phyloP scores from a whole-genome alignment of 1,284 basidiomycete species.

The Porphyrellus sp. region DNA sequence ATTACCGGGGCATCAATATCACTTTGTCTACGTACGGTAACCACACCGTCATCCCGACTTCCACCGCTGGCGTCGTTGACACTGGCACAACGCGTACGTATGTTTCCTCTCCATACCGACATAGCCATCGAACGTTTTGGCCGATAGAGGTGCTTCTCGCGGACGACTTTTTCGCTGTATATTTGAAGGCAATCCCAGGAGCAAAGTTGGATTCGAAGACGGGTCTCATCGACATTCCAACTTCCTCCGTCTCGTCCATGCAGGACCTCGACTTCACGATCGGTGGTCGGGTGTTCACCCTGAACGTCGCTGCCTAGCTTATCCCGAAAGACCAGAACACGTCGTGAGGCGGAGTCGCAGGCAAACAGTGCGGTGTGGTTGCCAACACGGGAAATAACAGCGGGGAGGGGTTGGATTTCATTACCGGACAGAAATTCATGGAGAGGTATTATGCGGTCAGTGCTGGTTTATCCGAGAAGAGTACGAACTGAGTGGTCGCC shows the following conservation, averaged over 20 bases:
- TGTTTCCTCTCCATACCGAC: neutral
- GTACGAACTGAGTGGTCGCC: neutral
- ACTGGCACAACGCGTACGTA: slow-evolving; percentile 9
- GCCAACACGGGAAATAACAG: slow-evolving; percentile 9
- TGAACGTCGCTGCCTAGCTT: slow-evolving; percentile 28
- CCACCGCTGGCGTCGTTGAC: slow-evolving; percentile 17
- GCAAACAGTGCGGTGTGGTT: slow-evolving; percentile 24
- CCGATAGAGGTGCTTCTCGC: slow-evolving; percentile 24
- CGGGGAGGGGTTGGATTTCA: slow-evolving; percentile 23
- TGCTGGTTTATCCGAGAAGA: neutral
- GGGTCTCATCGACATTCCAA: slow-evolving; percentile 22
- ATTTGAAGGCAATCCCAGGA: slow-evolving; percentile 22
- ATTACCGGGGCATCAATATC: slow-evolving; percentile 30
- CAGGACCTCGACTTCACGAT: slow-evolving; percentile 23
- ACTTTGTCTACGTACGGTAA: slow-evolving; percentile 18
- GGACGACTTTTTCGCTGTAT: slow-evolving; percentile 19
- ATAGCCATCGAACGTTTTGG: neutral
- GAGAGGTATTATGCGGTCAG: slow-evolving; percentile 27
- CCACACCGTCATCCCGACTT: slow-evolving; percentile 11
- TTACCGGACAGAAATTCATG: slow-evolving; percentile 30
- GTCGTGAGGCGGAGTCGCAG: slow-evolving; percentile 9
- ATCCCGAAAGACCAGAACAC: slow-evolving; percentile 23
- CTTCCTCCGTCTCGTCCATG: slow-evolving; percentile 20
- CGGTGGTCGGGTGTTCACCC: slow-evolving; percentile 7
- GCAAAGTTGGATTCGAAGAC: slow-evolving; percentile 11